Percentiles rank a stretch among this genome's conserved stretches.
Conservation (phyloP, 352 stramenopile genomes). For the Globisporangium ultimum region DNA sequence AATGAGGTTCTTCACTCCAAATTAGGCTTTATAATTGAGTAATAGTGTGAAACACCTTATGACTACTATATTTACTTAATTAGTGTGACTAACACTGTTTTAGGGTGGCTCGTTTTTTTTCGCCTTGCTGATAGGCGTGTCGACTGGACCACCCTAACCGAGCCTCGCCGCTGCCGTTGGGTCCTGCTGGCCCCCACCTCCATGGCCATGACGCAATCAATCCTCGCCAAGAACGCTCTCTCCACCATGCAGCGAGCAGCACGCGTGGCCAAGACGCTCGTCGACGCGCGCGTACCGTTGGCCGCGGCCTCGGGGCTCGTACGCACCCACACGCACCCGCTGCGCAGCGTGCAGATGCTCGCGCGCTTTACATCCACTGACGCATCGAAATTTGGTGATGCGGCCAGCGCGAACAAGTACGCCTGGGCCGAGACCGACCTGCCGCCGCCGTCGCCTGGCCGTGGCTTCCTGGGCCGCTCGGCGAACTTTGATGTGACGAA, state of each 20-base stretch:
- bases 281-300: background rate
- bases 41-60: slow-evolving; percentile 14
- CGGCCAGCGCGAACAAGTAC: slow-evolving; percentile 36
- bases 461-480: slow-evolving; percentile 63
- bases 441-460: slow-evolving; percentile 70
- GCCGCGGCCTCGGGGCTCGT: slow-evolving; percentile 2
- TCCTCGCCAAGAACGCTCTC: slow-evolving; percentile 9
- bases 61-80: background rate
- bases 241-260: slow-evolving; percentile 10
- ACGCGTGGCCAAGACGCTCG: slow-evolving; percentile 9
- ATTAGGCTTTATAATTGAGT: slow-evolving; percentile 3
- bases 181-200: too few relatives aligned
- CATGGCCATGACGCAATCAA: slow-evolving; percentile 1
- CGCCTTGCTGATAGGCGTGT: background rate
- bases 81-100: slow-evolving; percentile 4
- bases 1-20: background rate
- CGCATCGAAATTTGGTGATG: slow-evolving; percentile 3
- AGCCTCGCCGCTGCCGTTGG: background rate
- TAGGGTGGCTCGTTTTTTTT: slow-evolving; percentile 2
- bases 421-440: slow-evolving; percentile 77
- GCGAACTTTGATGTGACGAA: slow-evolving; percentile 84
- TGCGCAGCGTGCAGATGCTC: slow-evolving; percentile 10
- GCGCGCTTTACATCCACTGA: slow-evolving; percentile 22
- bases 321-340: background rate
- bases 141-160: slow-evolving; percentile 5